These are phyloP conservation scores for Ustilago xerochloae DNA, from an alignment of 1,284 basidiomycete genomes.

Conservation along the genomic window DNA sequence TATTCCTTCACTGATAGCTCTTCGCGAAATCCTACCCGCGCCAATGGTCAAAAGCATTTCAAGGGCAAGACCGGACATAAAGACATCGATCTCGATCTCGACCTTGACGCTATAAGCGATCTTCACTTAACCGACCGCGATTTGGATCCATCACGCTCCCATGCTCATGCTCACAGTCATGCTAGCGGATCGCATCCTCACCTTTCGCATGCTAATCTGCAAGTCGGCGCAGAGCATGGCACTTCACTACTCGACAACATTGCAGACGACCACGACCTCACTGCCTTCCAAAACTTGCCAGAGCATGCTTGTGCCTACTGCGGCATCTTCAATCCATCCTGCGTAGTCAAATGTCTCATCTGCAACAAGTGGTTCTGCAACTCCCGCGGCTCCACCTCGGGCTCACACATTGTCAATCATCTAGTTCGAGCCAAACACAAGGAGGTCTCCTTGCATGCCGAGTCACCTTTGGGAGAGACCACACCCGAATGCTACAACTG, in stretches of 20 bases:
- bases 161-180: slow-evolving; percentile 6
- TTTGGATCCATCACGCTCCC: slow-evolving; percentile 28
- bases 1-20: slow-evolving; percentile 37
- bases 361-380: slow-evolving; percentile 99
- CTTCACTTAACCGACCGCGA: slow-evolving; percentile 48
- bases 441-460: slow-evolving; percentile 94
- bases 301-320: slow-evolving; percentile 75
- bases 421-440: slow-evolving; percentile 99
- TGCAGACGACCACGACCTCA: slow-evolving; percentile 20
- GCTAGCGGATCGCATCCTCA: slow-evolving; percentile 3
- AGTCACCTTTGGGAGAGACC: slow-evolving; percentile 94
- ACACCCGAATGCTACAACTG: slow-evolving; percentile 96
- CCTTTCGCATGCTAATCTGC: neutral
- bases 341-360: slow-evolving; percentile 94
- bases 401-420: slow-evolving; percentile 95
- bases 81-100: slow-evolving; percentile 54
- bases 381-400: slow-evolving; percentile 96
- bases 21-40: neutral
- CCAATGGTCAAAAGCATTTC: slow-evolving; percentile 21
- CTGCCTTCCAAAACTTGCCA: slow-evolving; percentile 34
- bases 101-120: slow-evolving; percentile 55
- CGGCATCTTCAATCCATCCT: slow-evolving; percentile 96
- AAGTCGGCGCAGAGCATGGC: slow-evolving; percentile 1
- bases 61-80: slow-evolving; percentile 15
- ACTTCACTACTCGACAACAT: slow-evolving; percentile 9